These are phyloP conservation scores for Yarrowia keelungensis DNA, from an alignment of 805 yeast genomes.

Conservation along the genomic window DNA sequence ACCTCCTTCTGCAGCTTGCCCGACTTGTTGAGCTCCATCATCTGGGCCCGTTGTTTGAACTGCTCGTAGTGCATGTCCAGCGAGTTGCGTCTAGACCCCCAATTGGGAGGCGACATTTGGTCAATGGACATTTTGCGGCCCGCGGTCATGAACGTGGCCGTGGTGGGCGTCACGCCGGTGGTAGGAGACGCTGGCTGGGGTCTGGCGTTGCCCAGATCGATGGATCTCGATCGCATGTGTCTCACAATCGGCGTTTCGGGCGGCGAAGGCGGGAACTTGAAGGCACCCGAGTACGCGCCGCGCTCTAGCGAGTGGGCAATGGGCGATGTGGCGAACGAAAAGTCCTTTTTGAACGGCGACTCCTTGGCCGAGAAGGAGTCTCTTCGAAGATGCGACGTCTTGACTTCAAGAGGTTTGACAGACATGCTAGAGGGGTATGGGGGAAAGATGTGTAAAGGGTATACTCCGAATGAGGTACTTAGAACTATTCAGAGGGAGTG, in stretches of 20 bases:
- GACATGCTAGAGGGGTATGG: slow-evolving; percentile 8
- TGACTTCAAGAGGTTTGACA: slow-evolving; percentile 20
- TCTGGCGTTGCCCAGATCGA: slow-evolving; percentile 18
- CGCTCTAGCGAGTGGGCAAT: slow-evolving; percentile 35
- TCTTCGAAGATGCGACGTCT: slow-evolving; percentile 22
- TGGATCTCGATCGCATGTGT: slow-evolving; percentile 28
- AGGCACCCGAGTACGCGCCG: slow-evolving; percentile 1
- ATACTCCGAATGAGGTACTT: neutral
- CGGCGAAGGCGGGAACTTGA: slow-evolving; percentile 36
- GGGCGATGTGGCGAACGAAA: slow-evolving; percentile 32
- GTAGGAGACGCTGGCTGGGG: slow-evolving; percentile 26
- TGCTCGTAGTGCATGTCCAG: slow-evolving; percentile 34
- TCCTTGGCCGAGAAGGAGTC: slow-evolving; percentile 32
- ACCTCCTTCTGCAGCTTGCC: slow-evolving; percentile 1
- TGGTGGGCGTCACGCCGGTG: slow-evolving; percentile 26
- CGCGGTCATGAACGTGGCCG: slow-evolving; percentile 37
- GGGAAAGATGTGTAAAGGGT: neutral
- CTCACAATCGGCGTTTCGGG: slow-evolving; percentile 28
- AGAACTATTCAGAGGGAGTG: too few relatives aligned
- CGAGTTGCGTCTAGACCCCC: slow-evolving; percentile 36
- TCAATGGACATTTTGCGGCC: slow-evolving; percentile 27
- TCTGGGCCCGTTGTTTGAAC: slow-evolving; percentile 30
- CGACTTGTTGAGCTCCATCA: slow-evolving; percentile 21
- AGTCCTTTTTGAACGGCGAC: slow-evolving; percentile 37
- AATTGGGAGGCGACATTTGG: slow-evolving; percentile 30